These are phyloP conservation scores for Osmanthus fragrans DNA, from an alignment of 257 asterid species.

Conservation along the genomic window DNA sequence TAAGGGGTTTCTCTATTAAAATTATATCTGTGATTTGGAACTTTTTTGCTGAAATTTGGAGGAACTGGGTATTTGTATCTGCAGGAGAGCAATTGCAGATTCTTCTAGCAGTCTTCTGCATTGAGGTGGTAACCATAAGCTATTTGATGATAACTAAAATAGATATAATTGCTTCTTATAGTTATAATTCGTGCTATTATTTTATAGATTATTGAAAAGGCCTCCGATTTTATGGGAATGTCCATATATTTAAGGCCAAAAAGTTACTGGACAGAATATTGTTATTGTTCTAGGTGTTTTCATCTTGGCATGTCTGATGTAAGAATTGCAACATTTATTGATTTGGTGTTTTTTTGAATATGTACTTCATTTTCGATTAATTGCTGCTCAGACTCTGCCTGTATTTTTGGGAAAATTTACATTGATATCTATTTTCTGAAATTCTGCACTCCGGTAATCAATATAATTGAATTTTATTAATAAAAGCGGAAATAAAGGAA, in stretches of 20 bases:
- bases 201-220: neutral
- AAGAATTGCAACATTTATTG: constrained; percentile 7
- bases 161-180: constrained; percentile 7
- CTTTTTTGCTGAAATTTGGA: neutral
- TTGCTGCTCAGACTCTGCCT: neutral
- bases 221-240: neutral
- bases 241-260: constrained; percentile 2
- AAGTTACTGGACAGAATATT: neutral
- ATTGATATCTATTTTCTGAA: neutral
- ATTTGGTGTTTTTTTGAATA: neutral
- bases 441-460: neutral
- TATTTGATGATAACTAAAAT: neutral
- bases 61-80: constrained; percentile 16
- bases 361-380: neutral
- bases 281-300: constrained; percentile 2
- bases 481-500: neutral
- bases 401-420: neutral
- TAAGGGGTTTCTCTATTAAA: neutral
- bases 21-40: constrained; percentile 17
- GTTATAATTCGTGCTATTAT: constrained; percentile 11
- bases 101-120: constrained; percentile 19
- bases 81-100: constrained; percentile 12
- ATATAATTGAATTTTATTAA: neutral
- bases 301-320: constrained; percentile 18
- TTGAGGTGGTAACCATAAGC: constrained; percentile 21